Conservation (phyloP, 2,329 filamentous ascomycete genomes). For the Penicillium digitatum region DNA sequence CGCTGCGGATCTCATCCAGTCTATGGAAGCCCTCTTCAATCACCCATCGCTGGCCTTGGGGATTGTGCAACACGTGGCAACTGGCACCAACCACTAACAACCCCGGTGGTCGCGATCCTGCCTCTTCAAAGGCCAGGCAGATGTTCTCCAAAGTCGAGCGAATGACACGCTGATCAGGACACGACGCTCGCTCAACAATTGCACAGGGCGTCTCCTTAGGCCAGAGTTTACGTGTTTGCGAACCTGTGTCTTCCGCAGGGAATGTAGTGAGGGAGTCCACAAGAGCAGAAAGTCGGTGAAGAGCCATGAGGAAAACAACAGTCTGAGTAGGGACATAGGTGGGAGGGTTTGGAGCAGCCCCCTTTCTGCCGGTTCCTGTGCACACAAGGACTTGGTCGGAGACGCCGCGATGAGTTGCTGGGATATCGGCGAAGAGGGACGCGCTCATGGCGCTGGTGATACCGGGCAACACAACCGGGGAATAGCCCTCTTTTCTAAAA, state of each 20-base stretch:
- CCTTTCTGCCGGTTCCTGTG: slow-evolving; percentile 91
- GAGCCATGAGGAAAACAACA: slow-evolving; percentile 89
- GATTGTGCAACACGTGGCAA: slow-evolving; percentile 70
- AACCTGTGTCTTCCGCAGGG: slow-evolving; percentile 26
- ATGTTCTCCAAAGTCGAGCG: slow-evolving; percentile 79
- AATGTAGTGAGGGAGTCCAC: slow-evolving; percentile 62
- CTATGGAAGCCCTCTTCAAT: slow-evolving; percentile 85
- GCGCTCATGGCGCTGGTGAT: slow-evolving; percentile 85
- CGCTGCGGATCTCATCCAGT: slow-evolving; percentile 53
- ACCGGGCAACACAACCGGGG: slow-evolving; percentile 73
- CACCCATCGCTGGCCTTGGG: slow-evolving; percentile 64
- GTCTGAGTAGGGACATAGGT: slow-evolving; percentile 73
- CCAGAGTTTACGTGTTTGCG: slow-evolving; percentile 49
- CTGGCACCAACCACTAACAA: slow-evolving; percentile 79
- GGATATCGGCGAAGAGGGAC: slow-evolving; percentile 82
- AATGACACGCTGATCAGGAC: slow-evolving; percentile 89
- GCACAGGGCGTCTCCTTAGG: slow-evolving; percentile 79
- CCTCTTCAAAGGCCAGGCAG: slow-evolving; percentile 75
- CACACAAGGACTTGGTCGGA: slow-evolving; percentile 94
- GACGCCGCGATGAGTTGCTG: slow-evolving; percentile 81
- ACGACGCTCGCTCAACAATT: slow-evolving; percentile 88
- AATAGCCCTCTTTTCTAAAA: slow-evolving; percentile 69
- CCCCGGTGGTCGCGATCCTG: slow-evolving; percentile 84
- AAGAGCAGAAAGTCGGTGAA: slow-evolving; percentile 76
- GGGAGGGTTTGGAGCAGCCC: slow-evolving; percentile 74